Evolutionary conservation across 306 rosid species (phyloP), one percentile per base, ranked within the genome.

Genomic region (Dryas drummondii): DNA sequence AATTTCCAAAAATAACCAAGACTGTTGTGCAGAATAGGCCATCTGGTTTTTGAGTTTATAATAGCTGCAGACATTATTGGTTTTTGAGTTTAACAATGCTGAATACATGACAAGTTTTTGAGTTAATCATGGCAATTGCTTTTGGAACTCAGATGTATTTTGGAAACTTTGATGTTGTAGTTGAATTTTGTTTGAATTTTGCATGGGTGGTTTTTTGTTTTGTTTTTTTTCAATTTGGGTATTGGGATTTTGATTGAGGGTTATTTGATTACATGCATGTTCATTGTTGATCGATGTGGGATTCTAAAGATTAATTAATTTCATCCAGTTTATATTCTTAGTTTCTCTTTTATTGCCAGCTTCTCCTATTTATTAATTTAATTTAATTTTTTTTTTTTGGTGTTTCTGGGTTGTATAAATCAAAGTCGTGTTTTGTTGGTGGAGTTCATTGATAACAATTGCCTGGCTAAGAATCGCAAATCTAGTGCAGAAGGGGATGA

Each of bases 381-480:
- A 19, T 19, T 19, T 19, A 19, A 19, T 19, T 19, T 19, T 19
- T 19, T 19, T 19, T 19, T 62, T 2, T 3, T 62, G 22, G 9
- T 9, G 27, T 0, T 5, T 66, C 11, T 6, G 44, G 41, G 14
- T 27, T 54, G 11, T 49, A 0, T 14, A 17, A 5, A 15, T 53
- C 49, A 9, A 68, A 90, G 96, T 4, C 83, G 91, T 4, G 67
- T 62, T 0, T 37, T 76, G 88, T 26, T 89, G 68, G 27, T 85
- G 22, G 69, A 70, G 1, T 91, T 80, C 15, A 47, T 91, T 14
- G 93, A 91, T 4, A 4, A 48, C 0, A 85, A 86, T 27, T 91
- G 97, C 41, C 59, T 4, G 66, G 1, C 3, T 41, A 82, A 78
- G 73, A 89, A 89, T 48, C 4, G 9, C 0, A 52, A 54, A 3